Evolutionary conservation across 2,329 filamentous ascomycete species (phyloP), one percentile per base, ranked within the genome.

Genomic region (Diplodia mutila): DNA sequence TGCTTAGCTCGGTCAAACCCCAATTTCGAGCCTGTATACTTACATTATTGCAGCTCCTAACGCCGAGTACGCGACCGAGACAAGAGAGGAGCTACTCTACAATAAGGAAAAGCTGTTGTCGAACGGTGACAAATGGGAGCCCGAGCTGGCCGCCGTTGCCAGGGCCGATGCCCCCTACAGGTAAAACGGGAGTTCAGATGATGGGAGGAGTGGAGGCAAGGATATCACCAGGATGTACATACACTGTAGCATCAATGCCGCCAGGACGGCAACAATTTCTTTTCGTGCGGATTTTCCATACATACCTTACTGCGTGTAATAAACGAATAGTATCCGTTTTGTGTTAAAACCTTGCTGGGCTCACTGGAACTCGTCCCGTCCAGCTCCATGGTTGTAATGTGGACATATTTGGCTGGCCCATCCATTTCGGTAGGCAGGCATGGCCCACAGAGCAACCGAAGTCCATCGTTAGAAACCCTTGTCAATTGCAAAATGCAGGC

Each of bases 91-190:
- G 85, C 83, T 98, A 75, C 82, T 98, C 75, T 98, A 98, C 86
- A 98, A 98, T 85, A 98, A 98, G 87, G 91, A 96, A 85, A 97
- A 97, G 83, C 83, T 97, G 72, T 81, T 97, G 71, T 84, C 91
- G 72, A 97, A 97, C 61, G 82, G 82, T 55, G 82, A 83, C 74
- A 84, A 85, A 79, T 99, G 95, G 95, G 95, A 99, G 85, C 94
- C 95, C 8, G 95, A 99, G 83, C 85, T 99, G 76, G 94, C 94
- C 1, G 94, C 95, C 68, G 90, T 88, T 73, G 95, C 95, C 78
- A 90, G 93, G 77, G 95, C 95, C 69, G 95, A 99, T 85, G 89
- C 94, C 66, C 94, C 94, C 63, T 98, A 80, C 73, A 77, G 79
- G 75, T 80, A 78, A 75, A 39, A 27, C 42, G 14, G n/a, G 46